Evolutionary conservation across 768 basidiomycete species (phyloP).

Genomic region (Brasilioporus rufonigricans): DNA sequence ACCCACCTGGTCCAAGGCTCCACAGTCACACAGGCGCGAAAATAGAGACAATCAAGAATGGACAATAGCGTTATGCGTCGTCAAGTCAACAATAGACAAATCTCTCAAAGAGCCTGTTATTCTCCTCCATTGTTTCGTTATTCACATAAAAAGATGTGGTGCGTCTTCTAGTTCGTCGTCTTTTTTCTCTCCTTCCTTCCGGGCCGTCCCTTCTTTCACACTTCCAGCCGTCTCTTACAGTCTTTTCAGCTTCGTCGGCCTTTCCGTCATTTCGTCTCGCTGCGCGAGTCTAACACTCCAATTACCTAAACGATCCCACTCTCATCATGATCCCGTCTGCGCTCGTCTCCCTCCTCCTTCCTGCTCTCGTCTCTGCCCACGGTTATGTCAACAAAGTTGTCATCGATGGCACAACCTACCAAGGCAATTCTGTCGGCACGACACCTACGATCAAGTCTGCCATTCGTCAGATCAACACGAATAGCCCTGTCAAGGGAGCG

Average conservation of each 20-base stretch:
- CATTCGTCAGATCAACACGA: conserved; percentile 44
- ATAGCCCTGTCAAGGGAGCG: conserved; percentile 53
- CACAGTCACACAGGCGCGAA: not conserved
- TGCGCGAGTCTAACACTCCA: conserved; percentile 16
- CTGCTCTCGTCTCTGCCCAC: conserved; percentile 28
- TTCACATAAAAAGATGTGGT: not conserved
- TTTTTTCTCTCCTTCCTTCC: not conserved
- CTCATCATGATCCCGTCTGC: conserved; percentile 15
- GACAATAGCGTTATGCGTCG: not conserved
- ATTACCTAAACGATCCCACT: not conserved
- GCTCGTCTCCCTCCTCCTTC: conserved; percentile 19
- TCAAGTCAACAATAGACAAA: not conserved
- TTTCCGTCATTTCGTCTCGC: conserved; percentile 13
- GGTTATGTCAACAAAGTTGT: conserved; percentile 26
- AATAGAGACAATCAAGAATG: not conserved
- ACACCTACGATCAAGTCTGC: conserved; percentile 28
- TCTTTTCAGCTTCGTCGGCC: not conserved
- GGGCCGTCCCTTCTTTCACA: not conserved
- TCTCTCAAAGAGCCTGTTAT: no score
- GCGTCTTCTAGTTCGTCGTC: not conserved
- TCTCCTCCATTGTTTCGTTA: not conserved
- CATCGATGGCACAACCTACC: conserved; percentile 29
- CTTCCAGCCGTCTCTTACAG: not conserved
- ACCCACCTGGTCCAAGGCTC: not conserved
- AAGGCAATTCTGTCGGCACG: conserved; percentile 31